Base-by-base conservation (phyloP, 805 yeast genomes). In the Grigorovia jiainica region DNA sequence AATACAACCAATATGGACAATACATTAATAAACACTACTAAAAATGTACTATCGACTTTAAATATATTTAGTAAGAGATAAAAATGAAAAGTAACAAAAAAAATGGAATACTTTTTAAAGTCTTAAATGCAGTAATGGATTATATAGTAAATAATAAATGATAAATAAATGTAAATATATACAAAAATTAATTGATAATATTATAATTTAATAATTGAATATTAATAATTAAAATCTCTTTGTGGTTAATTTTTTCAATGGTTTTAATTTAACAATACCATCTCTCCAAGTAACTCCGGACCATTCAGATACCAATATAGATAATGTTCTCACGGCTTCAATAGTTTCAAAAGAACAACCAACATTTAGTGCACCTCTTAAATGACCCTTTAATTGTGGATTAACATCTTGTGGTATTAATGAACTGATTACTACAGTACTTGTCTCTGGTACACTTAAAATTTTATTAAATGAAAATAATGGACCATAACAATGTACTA, bases 351-450 rank as follows among this genome's bases (percentile, higher is more conserved):
- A 54, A 8, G 82, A 68, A 7, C 84, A 82, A 0, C 95, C 95
- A 23, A 78, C 73, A 53, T 86, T 87, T 39, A 79, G 47, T 0
- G 95, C 96, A 0, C 97, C 97, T 58, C 73, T 76, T 46, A 89
- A 68, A 57, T 89, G 97, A 0, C 97, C 97, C 61, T 86, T 84
- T 49, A 89, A 68, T 53, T 89, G 96, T 0, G 95, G 95, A 50
- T 84, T 86, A 9, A 89, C 96, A 60, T 89, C 95, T 57, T 86
- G 95, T 1, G 97, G 96, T 9, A 89, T 78, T 49, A 89, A 69
- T 46, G 90, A 72, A 0, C 94, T 79, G 15, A 89, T 74, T 2
- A 89, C 76, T 25, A 86, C 79, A 44, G 86, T 57, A 25, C 90
- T 78, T 1, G 95, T 82, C 48, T 87, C 95, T 47, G 67, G 70